Conservation (phyloP, 257 asterid species). For the Solanum appendiculatum region DNA sequence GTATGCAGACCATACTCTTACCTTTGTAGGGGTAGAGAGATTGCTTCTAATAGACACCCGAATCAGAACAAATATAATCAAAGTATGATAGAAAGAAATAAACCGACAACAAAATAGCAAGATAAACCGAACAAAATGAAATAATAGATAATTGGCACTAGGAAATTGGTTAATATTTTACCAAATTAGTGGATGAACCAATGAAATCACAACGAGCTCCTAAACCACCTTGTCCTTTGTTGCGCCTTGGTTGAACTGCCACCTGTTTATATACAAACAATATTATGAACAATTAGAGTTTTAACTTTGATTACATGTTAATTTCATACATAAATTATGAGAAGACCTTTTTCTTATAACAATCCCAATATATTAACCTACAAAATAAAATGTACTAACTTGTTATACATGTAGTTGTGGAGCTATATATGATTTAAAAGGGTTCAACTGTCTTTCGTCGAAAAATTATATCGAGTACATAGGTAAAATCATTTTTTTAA, state of each 20-base stretch:
- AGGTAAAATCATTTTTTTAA: background rate
- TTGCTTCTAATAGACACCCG: background rate
- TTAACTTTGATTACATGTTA: background rate
- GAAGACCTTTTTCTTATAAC: background rate
- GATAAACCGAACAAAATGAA: background rate
- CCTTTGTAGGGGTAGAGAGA: background rate
- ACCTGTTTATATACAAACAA: constrained; percentile 18
- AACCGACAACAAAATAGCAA: background rate
- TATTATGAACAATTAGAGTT: background rate
- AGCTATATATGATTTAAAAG: background rate
- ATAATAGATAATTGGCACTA: background rate
- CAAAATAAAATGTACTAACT: background rate
- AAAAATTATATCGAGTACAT: background rate
- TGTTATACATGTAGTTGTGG: background rate
- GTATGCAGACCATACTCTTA: background rate
- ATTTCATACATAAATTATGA: background rate
- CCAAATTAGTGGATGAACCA: constrained; percentile 90
- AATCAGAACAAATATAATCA: background rate
- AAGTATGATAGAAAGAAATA: background rate
- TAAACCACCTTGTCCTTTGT: constrained; percentile 53
- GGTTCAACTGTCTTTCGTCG: background rate
- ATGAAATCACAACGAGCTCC: constrained; percentile 92
- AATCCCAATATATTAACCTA: background rate
- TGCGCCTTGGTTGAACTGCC: constrained; percentile 34
- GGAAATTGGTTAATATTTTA: constrained; percentile 1